These are phyloP conservation scores for Bruguiera hainesii DNA, from an alignment of 441 rosid genomes.

Conservation along the genomic window DNA sequence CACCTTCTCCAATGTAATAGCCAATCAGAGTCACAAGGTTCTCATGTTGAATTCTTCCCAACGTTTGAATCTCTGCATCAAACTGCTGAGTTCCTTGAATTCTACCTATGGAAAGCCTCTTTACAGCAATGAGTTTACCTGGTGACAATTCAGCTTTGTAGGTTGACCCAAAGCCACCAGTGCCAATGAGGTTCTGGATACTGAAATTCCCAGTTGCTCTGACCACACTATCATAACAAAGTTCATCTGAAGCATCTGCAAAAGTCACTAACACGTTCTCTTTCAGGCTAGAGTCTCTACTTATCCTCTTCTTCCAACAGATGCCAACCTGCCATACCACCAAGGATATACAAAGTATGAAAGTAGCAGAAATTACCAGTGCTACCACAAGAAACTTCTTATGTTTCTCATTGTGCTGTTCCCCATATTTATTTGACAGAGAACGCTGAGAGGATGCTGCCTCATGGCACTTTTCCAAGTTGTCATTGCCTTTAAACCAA, in stretches of 20 bases:
- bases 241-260: constrained; percentile 47
- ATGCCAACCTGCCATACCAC: constrained; percentile 22
- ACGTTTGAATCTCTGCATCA: constrained; percentile 65
- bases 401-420: constrained; percentile 22
- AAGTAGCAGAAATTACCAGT: constrained; percentile 34
- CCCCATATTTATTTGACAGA: constrained; percentile 23
- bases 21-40: constrained; percentile 67
- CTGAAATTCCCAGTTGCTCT: constrained; percentile 58
- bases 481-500: constrained; percentile 38
- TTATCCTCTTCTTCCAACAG: constrained; percentile 31
- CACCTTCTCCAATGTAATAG: constrained; percentile 49
- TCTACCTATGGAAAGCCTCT: constrained; percentile 58
- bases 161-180: constrained; percentile 69
- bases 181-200: constrained; percentile 50
- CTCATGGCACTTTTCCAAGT: constrained; percentile 32
- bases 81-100: constrained; percentile 66
- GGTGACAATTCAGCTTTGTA: constrained; percentile 61
- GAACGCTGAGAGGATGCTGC: constrained; percentile 18
- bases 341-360: constrained; percentile 28
- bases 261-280: constrained; percentile 51
- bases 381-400: constrained; percentile 31
- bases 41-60: constrained; percentile 57
- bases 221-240: constrained; percentile 51
- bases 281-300: constrained; percentile 25
- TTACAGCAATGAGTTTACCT: constrained; percentile 58